phyloP scores from a whole-genome alignment of 148 eudicot genomes.

The Amaranthus cruentus region DNA sequence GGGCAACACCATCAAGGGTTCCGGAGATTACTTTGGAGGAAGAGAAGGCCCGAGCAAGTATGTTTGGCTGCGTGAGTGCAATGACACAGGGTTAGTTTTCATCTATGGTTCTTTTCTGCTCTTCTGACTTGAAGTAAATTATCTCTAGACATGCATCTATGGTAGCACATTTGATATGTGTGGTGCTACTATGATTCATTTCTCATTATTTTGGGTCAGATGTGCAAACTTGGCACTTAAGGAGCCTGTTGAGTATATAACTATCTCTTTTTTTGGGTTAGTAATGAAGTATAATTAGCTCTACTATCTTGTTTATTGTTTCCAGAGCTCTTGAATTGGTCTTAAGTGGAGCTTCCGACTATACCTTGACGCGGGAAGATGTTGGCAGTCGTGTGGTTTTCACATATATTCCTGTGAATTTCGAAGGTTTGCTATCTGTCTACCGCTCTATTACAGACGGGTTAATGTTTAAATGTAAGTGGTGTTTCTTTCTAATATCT shows the following conservation, averaged over 20 bases:
- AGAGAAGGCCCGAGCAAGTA: slow-evolving; percentile 97
- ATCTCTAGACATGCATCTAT: background rate
- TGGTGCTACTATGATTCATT: too few species aligned
- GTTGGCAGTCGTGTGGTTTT: slow-evolving; percentile 70
- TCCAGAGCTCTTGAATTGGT: slow-evolving; percentile 61
- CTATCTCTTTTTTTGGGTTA: background rate
- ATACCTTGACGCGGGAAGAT: slow-evolving; percentile 69
- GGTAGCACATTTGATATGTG: too few species aligned
- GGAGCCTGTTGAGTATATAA: too few species aligned
- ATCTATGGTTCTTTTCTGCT: background rate
- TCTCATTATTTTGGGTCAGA: too few species aligned
- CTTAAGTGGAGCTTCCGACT: slow-evolving; percentile 73
- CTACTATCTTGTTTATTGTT: slow-evolving; percentile 12
- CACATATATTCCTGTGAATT: slow-evolving; percentile 77
- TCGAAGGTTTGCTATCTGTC: slow-evolving; percentile 58
- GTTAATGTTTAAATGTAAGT: slow-evolving; percentile 1
- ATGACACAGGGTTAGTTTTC: slow-evolving; percentile 62
- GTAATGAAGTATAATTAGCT: background rate
- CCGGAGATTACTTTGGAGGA: slow-evolving; percentile 92
- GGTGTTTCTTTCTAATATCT: slow-evolving; percentile 9
- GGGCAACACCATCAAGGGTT: slow-evolving; percentile 65
- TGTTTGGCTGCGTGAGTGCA: slow-evolving; percentile 84
- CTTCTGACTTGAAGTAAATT: background rate
- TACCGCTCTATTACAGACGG: slow-evolving; percentile 4
- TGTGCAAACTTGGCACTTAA: too few species aligned